Evolutionary conservation across 2,329 filamentous ascomycete genomes (phyloP).

Genomic region (Cadophora sp.): DNA sequence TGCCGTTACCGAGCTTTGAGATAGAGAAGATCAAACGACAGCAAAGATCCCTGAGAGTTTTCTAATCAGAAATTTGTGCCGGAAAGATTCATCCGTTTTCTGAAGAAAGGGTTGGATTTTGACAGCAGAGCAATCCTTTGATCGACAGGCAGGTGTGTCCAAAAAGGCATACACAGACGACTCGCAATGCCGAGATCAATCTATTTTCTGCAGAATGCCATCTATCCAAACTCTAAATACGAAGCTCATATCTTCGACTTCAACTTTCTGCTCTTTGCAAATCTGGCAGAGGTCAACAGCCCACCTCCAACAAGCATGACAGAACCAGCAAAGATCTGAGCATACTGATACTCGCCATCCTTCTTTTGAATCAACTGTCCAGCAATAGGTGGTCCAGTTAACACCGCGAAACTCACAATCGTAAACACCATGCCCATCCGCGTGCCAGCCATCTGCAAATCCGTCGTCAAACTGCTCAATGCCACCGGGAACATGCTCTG

Average conservation of each 20-base stretch:
- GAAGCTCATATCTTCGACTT: constrained; percentile 35
- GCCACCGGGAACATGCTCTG: constrained; percentile 60
- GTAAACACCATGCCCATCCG: constrained; percentile 62
- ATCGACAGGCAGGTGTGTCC: neutral
- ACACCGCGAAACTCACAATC: constrained; percentile 57
- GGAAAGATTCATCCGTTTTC: neutral
- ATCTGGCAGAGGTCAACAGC: constrained; percentile 50
- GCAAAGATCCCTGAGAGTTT: neutral
- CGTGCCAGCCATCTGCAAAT: constrained; percentile 59
- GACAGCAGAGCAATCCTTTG: neutral
- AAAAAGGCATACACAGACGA: neutral
- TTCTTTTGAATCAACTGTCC: constrained; percentile 56
- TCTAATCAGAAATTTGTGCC: neutral
- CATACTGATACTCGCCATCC: constrained; percentile 54
- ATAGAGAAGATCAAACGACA: neutral
- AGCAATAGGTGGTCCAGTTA: constrained; percentile 61
- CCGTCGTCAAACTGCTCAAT: constrained; percentile 55
- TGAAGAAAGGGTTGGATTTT: neutral
- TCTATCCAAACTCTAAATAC: constrained; percentile 1
- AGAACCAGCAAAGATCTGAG: constrained; percentile 57
- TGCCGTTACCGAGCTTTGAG: neutral
- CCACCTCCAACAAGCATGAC: constrained; percentile 51
- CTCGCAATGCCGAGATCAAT: neutral
- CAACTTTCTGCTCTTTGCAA: constrained; percentile 46
- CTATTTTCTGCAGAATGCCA: neutral